phyloP scores from a whole-genome alignment of 306 rosid species.

The Datisca glomerata region DNA sequence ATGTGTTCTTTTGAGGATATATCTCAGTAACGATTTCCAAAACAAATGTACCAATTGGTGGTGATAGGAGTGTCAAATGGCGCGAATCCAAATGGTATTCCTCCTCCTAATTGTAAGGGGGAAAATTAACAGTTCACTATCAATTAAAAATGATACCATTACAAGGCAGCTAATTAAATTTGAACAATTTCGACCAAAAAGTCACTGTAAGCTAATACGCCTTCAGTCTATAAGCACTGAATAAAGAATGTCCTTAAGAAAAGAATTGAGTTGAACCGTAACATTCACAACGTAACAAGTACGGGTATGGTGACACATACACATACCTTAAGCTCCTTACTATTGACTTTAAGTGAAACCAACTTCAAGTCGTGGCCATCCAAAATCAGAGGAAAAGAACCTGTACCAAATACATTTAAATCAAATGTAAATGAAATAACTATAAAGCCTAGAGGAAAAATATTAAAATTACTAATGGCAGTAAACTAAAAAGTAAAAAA shows the following conservation, averaged over 20 bases:
- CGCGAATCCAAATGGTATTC: conserved; percentile 59
- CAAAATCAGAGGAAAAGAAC: conserved; percentile 58
- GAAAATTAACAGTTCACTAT: no score
- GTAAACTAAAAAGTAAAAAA: no score
- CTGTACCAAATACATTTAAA: conserved; percentile 24
- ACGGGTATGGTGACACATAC: no score
- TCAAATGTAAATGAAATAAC: conserved; percentile 10
- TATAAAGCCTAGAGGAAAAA: neutral
- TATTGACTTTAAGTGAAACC: conserved; percentile 50
- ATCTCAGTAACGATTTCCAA: conserved; percentile 74
- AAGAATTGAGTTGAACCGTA: neutral
- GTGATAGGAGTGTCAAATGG: conserved; percentile 57
- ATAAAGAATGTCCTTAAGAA: no score
- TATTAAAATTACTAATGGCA: no score
- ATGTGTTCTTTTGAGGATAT: conserved; percentile 77
- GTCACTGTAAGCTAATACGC: neutral
- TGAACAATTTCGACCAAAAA: neutral
- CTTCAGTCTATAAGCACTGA: no score
- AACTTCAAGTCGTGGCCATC: conserved; percentile 63
- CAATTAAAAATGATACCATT: no score
- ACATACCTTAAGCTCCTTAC: conserved; percentile 70
- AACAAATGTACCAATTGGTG: conserved; percentile 56
- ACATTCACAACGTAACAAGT: no score
- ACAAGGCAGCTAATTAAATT: neutral
- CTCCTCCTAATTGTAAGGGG: conserved; percentile 36